These are phyloP conservation scores for Cyclanthera cordifolia DNA, from an alignment of 306 rosid species.

Conservation along the genomic window DNA sequence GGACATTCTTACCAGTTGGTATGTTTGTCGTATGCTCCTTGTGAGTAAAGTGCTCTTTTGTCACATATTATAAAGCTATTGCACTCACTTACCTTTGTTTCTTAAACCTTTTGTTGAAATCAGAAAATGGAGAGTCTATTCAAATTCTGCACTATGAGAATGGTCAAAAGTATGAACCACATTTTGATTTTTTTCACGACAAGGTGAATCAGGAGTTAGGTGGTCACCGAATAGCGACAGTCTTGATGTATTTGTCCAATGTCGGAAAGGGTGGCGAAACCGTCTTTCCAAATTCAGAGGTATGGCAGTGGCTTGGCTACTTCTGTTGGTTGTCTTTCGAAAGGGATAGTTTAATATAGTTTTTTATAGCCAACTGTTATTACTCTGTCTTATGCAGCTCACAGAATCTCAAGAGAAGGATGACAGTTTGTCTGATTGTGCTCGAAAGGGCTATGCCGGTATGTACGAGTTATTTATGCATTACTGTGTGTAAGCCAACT, in stretches of 20 bases:
- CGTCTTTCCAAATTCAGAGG: conserved; percentile 67
- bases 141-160: conserved; percentile 80
- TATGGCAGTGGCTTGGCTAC: conserved; percentile 15
- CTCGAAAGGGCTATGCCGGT: conserved; percentile 87
- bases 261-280: conserved; percentile 94
- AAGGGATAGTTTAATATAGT: not conserved
- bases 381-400: conserved; percentile 24
- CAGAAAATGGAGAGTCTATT: conserved; percentile 89
- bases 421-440: conserved; percentile 60
- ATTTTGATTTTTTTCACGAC: conserved; percentile 84
- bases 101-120: conserved; percentile 9
- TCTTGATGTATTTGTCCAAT: conserved; percentile 85
- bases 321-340: not conserved
- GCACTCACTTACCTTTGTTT: not conserved
- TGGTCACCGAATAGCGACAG: conserved; percentile 92
- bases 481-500: not conserved
- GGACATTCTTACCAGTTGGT: conserved; percentile 91
- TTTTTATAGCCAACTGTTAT: not conserved
- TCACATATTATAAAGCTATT: not conserved
- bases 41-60: not conserved
- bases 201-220: conserved; percentile 70
- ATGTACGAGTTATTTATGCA: conserved; percentile 27
- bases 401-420: conserved; percentile 42
- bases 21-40: not conserved
- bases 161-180: conserved; percentile 92